These are phyloP conservation scores for Heliocybe sulcata DNA, from an alignment of 1,284 basidiomycete species.

Conservation along the genomic window DNA sequence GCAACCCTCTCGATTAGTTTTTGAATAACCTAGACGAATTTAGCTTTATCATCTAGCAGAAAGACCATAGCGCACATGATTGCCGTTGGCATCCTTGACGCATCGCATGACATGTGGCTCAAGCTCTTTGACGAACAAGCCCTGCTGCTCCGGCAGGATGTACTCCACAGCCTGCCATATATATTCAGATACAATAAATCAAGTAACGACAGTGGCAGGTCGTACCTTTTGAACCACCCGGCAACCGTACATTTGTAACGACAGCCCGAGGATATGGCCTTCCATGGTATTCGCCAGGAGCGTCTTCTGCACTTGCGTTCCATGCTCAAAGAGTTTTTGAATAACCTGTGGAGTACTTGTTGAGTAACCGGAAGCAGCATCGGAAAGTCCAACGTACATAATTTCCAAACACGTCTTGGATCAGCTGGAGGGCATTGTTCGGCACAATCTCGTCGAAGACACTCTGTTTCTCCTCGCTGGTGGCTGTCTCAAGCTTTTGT, in stretches of 20 bases:
- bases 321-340: constrained; percentile 93
- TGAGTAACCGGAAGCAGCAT: constrained; percentile 3
- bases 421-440: constrained; percentile 66
- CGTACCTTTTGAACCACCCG: constrained; percentile 81
- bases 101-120: constrained; percentile 80
- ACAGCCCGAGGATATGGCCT: constrained; percentile 71
- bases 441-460: constrained; percentile 94
- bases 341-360: constrained; percentile 54
- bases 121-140: constrained; percentile 71
- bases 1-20: constrained; percentile 81
- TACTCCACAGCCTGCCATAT: constrained; percentile 73
- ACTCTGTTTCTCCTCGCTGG: constrained; percentile 69
- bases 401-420: constrained; percentile 96
- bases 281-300: constrained; percentile 74
- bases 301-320: constrained; percentile 71
- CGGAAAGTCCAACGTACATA: constrained; percentile 50
- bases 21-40: constrained; percentile 60
- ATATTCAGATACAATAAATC: constrained; percentile 4
- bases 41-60: constrained; percentile 6
- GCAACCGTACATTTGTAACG: constrained; percentile 95
- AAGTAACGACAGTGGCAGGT: too few relatives aligned
- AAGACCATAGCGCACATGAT: constrained; percentile 62
- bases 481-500: constrained; percentile 73
- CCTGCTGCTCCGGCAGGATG: constrained; percentile 73
- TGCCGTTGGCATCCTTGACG: constrained; percentile 91